Evolutionary conservation across 805 yeast species (phyloP).

Genomic region (Candida ficus): DNA sequence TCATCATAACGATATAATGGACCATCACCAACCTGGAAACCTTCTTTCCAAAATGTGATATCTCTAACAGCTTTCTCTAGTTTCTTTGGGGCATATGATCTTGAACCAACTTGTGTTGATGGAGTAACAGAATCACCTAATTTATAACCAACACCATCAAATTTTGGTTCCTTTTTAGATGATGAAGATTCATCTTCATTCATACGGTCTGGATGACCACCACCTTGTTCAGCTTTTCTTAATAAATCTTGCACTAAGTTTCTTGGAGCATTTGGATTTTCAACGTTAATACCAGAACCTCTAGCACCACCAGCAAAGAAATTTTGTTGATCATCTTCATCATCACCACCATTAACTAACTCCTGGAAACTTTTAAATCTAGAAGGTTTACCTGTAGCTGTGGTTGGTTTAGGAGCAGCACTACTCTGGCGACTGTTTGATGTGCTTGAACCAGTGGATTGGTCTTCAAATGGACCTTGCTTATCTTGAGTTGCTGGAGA

Average conservation of each 20-base stretch:
- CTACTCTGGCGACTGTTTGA: not conserved
- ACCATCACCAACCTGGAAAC: constrained; percentile 94
- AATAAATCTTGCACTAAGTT: constrained; percentile 50
- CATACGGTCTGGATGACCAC: constrained; percentile 33
- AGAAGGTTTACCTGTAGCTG: constrained; percentile 15
- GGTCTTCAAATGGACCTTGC: constrained; percentile 1
- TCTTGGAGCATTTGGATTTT: constrained; percentile 51
- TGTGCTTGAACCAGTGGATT: not conserved
- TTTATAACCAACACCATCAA: constrained; percentile 36
- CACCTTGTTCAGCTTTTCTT: constrained; percentile 64
- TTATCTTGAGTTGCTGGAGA: not conserved
- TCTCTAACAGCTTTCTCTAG: constrained; percentile 62
- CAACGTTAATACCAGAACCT: constrained; percentile 74
- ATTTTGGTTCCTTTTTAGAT: constrained; percentile 21
- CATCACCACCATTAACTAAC: constrained; percentile 33
- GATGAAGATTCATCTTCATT: constrained; percentile 31
- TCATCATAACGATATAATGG: constrained; percentile 83
- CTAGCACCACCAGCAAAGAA: constrained; percentile 64
- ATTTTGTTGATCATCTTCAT: constrained; percentile 51
- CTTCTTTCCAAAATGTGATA: constrained; percentile 94
- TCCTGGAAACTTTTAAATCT: constrained; percentile 36
- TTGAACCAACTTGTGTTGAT: constrained; percentile 31
- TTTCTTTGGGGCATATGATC: constrained; percentile 27
- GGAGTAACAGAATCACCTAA: constrained; percentile 32
- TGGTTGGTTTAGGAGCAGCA: constrained; percentile 5